These are phyloP conservation scores for Epichloe uncinata DNA, from an alignment of 2,329 filamentous ascomycete species.

Conservation along the genomic window DNA sequence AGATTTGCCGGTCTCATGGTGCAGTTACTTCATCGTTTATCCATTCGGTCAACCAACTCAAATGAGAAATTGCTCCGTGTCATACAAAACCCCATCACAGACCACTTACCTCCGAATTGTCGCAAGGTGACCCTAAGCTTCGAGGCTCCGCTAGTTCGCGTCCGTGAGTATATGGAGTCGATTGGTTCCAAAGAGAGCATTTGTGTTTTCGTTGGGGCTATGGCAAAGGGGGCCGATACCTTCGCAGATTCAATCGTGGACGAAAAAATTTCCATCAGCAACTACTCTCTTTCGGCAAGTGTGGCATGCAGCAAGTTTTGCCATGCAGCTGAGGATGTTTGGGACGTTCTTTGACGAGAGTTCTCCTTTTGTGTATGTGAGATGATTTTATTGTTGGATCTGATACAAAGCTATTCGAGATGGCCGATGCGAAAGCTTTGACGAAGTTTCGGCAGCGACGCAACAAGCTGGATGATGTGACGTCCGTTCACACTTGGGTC, in stretches of 20 bases:
- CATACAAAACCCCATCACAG: conserved; percentile 95
- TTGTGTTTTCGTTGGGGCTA: conserved; percentile 94
- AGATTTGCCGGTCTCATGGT: conserved; percentile 98
- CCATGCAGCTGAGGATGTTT: conserved; percentile 91
- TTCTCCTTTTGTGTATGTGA: too few relatives aligned
- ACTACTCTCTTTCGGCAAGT: conserved; percentile 92
- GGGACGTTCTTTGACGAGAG: conserved; percentile 66
- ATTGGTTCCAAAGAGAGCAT: conserved; percentile 79
- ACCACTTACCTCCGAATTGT: conserved; percentile 92
- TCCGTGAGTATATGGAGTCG: conserved; percentile 75
- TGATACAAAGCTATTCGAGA: conserved; percentile 1
- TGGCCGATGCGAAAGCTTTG: conserved; percentile 12
- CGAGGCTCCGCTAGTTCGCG: conserved; percentile 75
- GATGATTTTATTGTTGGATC: not conserved
- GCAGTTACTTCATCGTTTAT: conserved; percentile 86
- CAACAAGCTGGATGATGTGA: conserved; percentile 48
- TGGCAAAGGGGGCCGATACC: conserved; percentile 93
- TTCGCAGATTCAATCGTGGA: conserved; percentile 93
- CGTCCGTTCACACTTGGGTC: conserved; percentile 38
- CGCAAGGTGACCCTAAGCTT: conserved; percentile 96
- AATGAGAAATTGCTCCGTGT: conserved; percentile 96
- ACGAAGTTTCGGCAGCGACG: conserved; percentile 41
- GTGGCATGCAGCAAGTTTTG: conserved; percentile 99
- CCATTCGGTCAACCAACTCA: conserved; percentile 90
- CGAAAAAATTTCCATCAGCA: conserved; percentile 97